Evolutionary conservation across 139 green algal species (phyloP), one percentile per base, ranked within the genome.

Genomic region (Chlorella sp.): DNA sequence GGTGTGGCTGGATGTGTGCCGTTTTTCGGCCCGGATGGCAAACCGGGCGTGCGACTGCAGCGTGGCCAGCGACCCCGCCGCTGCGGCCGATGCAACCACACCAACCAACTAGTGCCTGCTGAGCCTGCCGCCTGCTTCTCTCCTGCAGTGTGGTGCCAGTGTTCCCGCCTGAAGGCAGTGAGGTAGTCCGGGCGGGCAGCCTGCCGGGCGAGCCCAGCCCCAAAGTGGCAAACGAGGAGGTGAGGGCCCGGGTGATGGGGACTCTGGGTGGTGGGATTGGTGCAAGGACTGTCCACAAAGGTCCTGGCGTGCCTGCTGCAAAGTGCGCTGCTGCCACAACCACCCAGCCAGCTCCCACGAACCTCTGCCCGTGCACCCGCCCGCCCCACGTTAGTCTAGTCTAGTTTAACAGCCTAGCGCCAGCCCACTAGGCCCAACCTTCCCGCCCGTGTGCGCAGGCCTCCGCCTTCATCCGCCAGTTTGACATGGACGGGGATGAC

Each of bases 401-500:
- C n/a, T n/a, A n/a, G n/a, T n/a, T n/a, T n/a, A n/a, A n/a, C n/a
- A n/a, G n/a, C n/a, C n/a, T n/a, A n/a, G n/a, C n/a, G n/a, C n/a
- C n/a, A n/a, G n/a, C n/a, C n/a, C n/a, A n/a, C n/a, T n/a, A n/a
- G n/a, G n/a, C 67, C 67, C 22, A 36, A 13, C 36, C 34, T 41
- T 26, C n/a, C n/a, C 3, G 5, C 32, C 14, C 73, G 14, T 17
- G 9, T 46, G 32, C 65, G 68, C 85, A 90, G 68, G 67, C 81
- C 56, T 88, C 51, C 34, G 62, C 79, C 16, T 87, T 95, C 40
- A 90, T 96, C 56, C 38, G 78, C 38, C 56, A 88, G 70, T 94
- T 96, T 85, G 94, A 97, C 84, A 74, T 93, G 16, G 88, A 96
- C 77, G 87, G 90, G 1, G 90, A 95, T 73, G 92, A 91, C 19